These are phyloP conservation scores for Chrysoporthe cubensis DNA, from an alignment of 2,329 filamentous ascomycete species.

Conservation along the genomic window DNA sequence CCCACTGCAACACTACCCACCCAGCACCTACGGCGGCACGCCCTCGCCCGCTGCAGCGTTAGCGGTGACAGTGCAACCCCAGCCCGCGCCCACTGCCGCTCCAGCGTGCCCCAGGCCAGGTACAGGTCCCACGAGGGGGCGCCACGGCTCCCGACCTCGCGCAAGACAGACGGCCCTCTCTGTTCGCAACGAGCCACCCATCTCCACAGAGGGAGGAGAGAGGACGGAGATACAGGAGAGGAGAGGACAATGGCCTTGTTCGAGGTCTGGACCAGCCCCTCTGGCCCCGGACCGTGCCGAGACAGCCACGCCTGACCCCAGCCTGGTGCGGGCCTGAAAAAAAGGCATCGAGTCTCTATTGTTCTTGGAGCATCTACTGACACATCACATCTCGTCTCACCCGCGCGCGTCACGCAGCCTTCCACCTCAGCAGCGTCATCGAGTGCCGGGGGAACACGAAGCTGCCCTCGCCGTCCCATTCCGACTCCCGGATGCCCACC, in stretches of 20 bases:
- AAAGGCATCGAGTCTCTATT: background rate
- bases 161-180: no score
- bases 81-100: background rate
- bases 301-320: background rate
- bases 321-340: background rate
- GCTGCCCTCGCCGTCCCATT: constrained; percentile 65
- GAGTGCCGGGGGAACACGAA: constrained; percentile 73
- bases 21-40: no score
- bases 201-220: background rate
- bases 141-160: no score
- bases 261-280: background rate
- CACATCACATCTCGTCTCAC: constrained; percentile 16
- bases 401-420: constrained; percentile 29
- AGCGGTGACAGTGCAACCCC: constrained; percentile 2
- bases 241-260: constrained; percentile 7
- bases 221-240: background rate
- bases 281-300: background rate
- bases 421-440: constrained; percentile 66
- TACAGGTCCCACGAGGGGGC: background rate
- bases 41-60: constrained; percentile 12
- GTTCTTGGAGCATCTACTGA: constrained; percentile 21
- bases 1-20: background rate
- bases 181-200: background rate
- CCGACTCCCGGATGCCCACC: constrained; percentile 55
- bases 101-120: background rate